These are phyloP conservation scores for Cerrena zonata DNA, from an alignment of 1,284 basidiomycete species.

Conservation along the genomic window DNA sequence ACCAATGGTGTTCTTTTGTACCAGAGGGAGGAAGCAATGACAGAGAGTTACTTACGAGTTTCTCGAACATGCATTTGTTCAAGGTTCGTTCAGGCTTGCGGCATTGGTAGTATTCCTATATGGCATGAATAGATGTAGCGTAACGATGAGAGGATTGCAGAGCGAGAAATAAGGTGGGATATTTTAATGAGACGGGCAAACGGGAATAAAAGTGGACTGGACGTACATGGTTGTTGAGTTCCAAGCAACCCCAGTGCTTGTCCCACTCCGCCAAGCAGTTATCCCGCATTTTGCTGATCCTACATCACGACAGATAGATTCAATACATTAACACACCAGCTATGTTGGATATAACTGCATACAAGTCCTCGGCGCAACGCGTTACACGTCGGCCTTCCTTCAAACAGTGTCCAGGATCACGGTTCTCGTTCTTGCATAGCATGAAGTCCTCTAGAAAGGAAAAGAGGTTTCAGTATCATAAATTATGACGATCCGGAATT, in stretches of 20 bases:
- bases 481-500: too few species aligned
- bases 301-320: constrained; percentile 29
- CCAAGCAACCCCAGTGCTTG: constrained; percentile 92
- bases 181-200: not conserved
- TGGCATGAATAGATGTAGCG: not conserved
- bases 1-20: too few species aligned
- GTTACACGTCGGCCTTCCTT: constrained; percentile 96
- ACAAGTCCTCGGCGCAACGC: constrained; percentile 92
- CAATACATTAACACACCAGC: not conserved
- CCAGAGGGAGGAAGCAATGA: not conserved
- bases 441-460: constrained; percentile 89
- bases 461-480: too few species aligned
- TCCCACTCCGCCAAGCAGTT: constrained; percentile 88
- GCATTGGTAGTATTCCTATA: constrained; percentile 85
- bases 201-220: not conserved
- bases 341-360: constrained; percentile 31
- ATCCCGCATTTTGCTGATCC: constrained; percentile 89
- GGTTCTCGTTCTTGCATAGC: constrained; percentile 93
- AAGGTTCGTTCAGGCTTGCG: constrained; percentile 85
- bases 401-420: constrained; percentile 88
- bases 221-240: constrained; percentile 89
- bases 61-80: constrained; percentile 96
- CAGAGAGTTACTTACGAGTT: constrained; percentile 61
- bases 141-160: not conserved
- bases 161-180: too few species aligned